Evolutionary conservation across 331 rosid species (phyloP).

Genomic region (Pyracantha coccinea): DNA sequence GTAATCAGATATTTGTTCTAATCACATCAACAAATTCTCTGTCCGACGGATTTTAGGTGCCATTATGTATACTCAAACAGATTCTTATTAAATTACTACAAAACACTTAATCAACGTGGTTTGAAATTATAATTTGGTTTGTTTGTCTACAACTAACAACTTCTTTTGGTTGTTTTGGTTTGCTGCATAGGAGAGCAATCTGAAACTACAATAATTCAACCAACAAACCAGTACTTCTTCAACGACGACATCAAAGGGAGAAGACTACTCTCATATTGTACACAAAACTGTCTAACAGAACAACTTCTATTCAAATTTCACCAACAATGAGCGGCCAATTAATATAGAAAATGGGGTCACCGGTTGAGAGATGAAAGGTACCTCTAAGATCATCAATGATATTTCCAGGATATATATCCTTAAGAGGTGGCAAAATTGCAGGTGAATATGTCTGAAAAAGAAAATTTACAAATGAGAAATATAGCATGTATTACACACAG

Average conservation of each 20-base stretch:
- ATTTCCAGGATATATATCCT: conserved; percentile 65
- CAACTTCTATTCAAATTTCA: not conserved
- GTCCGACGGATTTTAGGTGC: not conserved
- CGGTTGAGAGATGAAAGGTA: conserved; percentile 27
- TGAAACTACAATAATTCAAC: not conserved
- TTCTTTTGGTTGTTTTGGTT: not conserved
- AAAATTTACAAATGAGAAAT: conserved; percentile 1
- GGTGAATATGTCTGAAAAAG: conserved; percentile 77
- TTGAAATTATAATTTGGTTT: not conserved
- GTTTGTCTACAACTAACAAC: not conserved
- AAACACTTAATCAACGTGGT: not conserved
- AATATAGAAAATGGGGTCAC: conserved; percentile 2
- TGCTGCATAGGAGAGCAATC: not conserved
- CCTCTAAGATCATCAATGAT: conserved; percentile 73
- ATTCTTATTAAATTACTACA: not conserved
- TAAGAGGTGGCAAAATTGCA: conserved; percentile 86
- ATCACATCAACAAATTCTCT: not conserved
- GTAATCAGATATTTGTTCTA: not conserved
- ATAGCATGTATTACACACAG: not conserved
- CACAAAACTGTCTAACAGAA: not conserved
- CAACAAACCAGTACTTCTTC: not conserved
- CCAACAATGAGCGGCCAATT: not conserved
- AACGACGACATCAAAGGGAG: not conserved
- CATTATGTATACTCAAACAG: not conserved
- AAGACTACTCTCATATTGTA: not conserved